Base-by-base conservation (phyloP, 148 eudicot species). In the Amaranthus hypochondriacus region DNA sequence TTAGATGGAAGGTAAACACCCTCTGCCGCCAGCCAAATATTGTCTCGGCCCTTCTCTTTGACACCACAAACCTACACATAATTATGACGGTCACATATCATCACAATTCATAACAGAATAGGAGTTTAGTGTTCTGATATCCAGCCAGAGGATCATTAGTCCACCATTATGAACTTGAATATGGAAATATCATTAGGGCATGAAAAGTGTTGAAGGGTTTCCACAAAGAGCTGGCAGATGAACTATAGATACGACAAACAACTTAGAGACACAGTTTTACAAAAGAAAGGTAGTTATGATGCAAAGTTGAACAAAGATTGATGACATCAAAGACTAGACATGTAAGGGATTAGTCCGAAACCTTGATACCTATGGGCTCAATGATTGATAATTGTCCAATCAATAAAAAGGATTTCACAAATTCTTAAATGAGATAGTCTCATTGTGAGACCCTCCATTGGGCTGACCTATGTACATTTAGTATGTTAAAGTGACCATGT, bases 1-100 rank as follows among this genome's bases (percentile, higher is more conserved):
- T 69, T 71, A 21, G 64, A 46, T 54, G 95, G 96, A 70, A 90
- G 86, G 78, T 86, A 90, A 6, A 88, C 92, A 68, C 96, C 96
- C 80, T 90, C 92, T 47, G 86, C 86, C 28, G 96, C 96, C 79
- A 86, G 71, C 96, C 96, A 90, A 56, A 90, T 46, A 55, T 90
- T 90, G 65, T 90, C 90, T 9, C 89, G 77, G 18, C 84, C 80
- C 76, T 90, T 88, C 13, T 86, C 92, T 62, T 70, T 76, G 5
- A 90, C 83, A 62, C 90, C 96, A 70, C 96, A 90, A 75, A 90
- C 96, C 96, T 90, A 85, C 77, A 75, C 14, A 62, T 59, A 4
- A 65, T 46, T 6, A 11, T n/a, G 3, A 66, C 1, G 3, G 55
- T 54, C 53, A 51, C 44, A 48, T 9, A 66, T 42, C 47, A 3